phyloP scores from a whole-genome alignment of 306 rosid genomes.

The Fragaria nilgerrensis region DNA sequence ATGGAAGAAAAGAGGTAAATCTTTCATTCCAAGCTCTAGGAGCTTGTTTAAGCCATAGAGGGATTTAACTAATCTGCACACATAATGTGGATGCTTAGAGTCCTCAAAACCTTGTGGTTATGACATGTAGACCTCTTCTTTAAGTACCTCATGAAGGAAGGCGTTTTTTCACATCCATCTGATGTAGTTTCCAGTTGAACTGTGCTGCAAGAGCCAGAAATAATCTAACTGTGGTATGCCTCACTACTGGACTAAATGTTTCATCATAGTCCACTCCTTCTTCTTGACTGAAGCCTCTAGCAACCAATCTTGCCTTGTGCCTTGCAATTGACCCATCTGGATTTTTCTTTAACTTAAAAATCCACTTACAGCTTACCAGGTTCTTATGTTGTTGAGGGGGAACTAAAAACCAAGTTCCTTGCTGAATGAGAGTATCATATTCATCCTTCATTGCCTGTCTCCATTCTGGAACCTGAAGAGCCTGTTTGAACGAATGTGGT shows the following conservation, averaged over 20 bases:
- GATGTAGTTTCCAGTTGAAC: not conserved
- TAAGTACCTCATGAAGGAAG: not conserved
- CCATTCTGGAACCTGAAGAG: not conserved
- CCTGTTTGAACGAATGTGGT: not conserved
- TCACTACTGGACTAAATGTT: not conserved
- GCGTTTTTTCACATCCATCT: no score
- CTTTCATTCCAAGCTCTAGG: not conserved
- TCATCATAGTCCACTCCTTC: not conserved
- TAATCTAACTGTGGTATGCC: not conserved
- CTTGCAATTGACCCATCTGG: no score
- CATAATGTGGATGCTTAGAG: not conserved
- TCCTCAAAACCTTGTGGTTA: not conserved
- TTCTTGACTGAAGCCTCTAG: not conserved
- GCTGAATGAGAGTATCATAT: not conserved
- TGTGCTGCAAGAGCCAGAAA: no score
- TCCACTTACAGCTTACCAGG: not conserved
- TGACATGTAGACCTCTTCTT: not conserved
- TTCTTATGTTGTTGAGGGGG: not conserved
- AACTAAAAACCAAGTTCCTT: not conserved
- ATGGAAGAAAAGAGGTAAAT: not conserved
- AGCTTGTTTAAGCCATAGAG: not conserved
- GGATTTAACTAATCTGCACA: not conserved
- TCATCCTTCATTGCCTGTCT: not conserved
- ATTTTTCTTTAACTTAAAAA: no score
- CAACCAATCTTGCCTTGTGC: no score